Percentiles rank a stretch among this genome's conserved stretches.
Conservation (phyloP, 371 early-diverging fungal genomes). For the Dipsacomyces acuminosporus region DNA sequence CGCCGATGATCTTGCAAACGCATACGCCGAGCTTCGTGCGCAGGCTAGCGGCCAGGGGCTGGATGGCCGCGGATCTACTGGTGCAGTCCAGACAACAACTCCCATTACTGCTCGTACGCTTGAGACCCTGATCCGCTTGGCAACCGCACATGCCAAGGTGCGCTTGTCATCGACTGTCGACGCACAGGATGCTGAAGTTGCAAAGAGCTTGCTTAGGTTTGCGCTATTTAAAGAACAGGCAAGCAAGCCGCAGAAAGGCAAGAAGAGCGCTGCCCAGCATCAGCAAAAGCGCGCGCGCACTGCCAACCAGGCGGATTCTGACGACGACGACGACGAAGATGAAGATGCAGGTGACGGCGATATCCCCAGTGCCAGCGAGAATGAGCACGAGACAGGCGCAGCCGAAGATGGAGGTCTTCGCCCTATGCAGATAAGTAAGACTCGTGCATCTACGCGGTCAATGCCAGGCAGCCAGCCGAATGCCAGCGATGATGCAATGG, state of each 20-base stretch:
- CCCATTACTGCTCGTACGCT: constrained; percentile 98
- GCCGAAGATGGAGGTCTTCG: constrained; percentile 30
- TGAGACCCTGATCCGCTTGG: constrained; percentile 97
- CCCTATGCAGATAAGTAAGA: not conserved
- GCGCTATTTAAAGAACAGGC: constrained; percentile 84
- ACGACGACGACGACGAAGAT: constrained; percentile 49
- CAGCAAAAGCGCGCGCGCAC: constrained; percentile 33
- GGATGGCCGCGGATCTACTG: constrained; percentile 48
- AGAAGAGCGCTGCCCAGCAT: constrained; percentile 7
- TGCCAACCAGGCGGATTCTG: constrained; percentile 37
- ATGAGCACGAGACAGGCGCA: constrained; percentile 14
- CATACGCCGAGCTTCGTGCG: constrained; percentile 73
- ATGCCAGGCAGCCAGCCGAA: not conserved
- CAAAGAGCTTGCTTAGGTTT: constrained; percentile 78
- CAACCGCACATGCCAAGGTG: constrained; percentile 98
- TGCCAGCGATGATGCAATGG: not conserved
- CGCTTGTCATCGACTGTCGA: constrained; percentile 81
- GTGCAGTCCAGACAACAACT: constrained; percentile 45
- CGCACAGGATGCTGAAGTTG: constrained; percentile 80
- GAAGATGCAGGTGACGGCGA: not conserved
- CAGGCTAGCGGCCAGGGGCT: constrained; percentile 43
- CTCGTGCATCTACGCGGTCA: not conserved
- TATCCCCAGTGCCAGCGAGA: constrained; percentile 1
- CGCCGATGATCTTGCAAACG: constrained; percentile 70
- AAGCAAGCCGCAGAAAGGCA: constrained; percentile 2